Evolutionary conservation across 2,329 filamentous ascomycete species (phyloP), one percentile per base, ranked within the genome.

Genomic region (Penicillium italicum): DNA sequence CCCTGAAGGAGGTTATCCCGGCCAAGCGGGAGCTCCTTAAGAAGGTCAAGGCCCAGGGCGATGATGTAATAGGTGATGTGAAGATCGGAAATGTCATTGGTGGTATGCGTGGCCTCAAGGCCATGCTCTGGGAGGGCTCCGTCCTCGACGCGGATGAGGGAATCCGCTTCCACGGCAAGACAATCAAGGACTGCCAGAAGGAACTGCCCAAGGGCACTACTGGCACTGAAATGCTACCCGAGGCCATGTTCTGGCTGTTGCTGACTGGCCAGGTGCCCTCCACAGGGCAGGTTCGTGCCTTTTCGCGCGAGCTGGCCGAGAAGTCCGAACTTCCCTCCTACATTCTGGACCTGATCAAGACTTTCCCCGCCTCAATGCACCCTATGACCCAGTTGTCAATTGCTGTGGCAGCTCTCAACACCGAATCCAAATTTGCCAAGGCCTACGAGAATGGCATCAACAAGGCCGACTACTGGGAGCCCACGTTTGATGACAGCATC

Each of bases 181-280:
- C 92, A 62, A 99, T 99, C 81, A 96, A 96, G 79, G 93, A 99
- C 72, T 99, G 94, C 80, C 94, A 97, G 73, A 85, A 87, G 65
- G 88, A 91, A 74, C 85, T 97, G 16, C 92, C 94, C 72, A 97
- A 97, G 81, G 94, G 93, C 65, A 91, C 84, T 57, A 85, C 89
- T 3, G 74, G 93, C 68, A 95, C 91, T 6, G 93, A 97, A 79
- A 99, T 97, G 94, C 84, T 97, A 12, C 94, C 94, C 45, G 94
- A 99, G 77, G 87, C 93, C 75, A 99, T 99, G 94, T 99, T 99
- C 83, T 99, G 94, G 94, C 85, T 97, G 40, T 85, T 99, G 48
- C 82, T 99, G 66, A 99, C 94, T 10, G 94, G 94, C 57, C 83
- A 95, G 76, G 89, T 97, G 22, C 94, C 94, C 24, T 90, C 89